phyloP scores from a whole-genome alignment of 208 protist genomes.

The Trypanosoma scelopori region DNA sequence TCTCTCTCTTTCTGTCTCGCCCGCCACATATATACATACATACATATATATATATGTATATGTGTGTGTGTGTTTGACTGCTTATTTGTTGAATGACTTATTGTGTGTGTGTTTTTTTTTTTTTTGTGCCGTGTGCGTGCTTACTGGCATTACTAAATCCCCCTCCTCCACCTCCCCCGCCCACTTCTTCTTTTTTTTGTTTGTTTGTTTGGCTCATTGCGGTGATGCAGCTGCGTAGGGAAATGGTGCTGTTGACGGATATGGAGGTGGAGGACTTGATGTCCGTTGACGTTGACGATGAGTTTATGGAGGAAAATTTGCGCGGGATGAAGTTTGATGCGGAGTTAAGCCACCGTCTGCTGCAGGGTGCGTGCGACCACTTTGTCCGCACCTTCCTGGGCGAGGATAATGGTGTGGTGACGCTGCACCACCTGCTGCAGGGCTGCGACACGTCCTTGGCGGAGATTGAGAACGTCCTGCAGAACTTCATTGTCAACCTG shows the following conservation, averaged over 20 bases:
- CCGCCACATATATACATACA: background rate
- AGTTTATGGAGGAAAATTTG: constrained; percentile 50
- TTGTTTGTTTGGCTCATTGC: constrained; percentile 2
- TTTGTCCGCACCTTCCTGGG: constrained; percentile 73
- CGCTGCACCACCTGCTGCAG: constrained; percentile 52
- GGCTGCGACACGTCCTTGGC: constrained; percentile 59
- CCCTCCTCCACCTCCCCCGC: too few relatives aligned
- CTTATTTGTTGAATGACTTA: background rate
- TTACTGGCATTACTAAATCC: constrained; percentile 1
- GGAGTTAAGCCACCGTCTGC: constrained; percentile 31
- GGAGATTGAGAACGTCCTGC: constrained; percentile 67
- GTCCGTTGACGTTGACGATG: constrained; percentile 53
- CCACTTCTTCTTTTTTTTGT: constrained; percentile 16
- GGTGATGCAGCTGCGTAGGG: background rate
- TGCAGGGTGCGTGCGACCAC: constrained; percentile 56
- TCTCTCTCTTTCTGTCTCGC: constrained; percentile 2
- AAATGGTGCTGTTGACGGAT: constrained; percentile 9
- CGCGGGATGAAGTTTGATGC: constrained; percentile 34
- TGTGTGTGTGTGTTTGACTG: constrained; percentile 8
- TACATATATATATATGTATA: background rate
- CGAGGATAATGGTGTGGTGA: constrained; percentile 59
- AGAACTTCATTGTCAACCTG: constrained; percentile 66
- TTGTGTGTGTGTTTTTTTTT: constrained; percentile 1
- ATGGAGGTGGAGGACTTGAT: constrained; percentile 63
- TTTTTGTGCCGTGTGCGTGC: background rate